Percentiles rank a stretch among this genome's conserved stretches.
phyloP scores from a whole-genome alignment of 1,284 basidiomycete species.

The Trichosporon sp. region DNA sequence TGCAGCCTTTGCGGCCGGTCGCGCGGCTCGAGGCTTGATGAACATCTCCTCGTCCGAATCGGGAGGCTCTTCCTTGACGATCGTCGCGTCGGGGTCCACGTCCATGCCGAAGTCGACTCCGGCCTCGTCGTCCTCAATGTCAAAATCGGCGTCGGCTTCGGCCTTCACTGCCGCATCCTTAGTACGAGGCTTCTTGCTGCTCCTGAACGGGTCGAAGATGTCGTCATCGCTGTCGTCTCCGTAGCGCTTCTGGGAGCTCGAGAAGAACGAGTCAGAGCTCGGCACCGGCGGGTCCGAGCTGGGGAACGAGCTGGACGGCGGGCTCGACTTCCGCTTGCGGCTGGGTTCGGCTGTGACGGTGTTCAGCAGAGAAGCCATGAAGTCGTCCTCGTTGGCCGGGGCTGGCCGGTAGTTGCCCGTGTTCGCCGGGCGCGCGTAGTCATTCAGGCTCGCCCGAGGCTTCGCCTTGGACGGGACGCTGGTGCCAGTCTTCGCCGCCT shows the following conservation, averaged over 20 bases:
- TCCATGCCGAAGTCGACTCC: conserved; percentile 23
- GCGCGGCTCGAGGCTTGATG: conserved; percentile 19
- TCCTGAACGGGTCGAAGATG: conserved; percentile 30
- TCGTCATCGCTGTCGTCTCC: conserved; percentile 50
- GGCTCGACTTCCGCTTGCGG: conserved; percentile 70
- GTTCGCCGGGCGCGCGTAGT: conserved; percentile 52
- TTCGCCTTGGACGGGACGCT: conserved; percentile 46
- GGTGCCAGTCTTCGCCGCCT: conserved; percentile 23
- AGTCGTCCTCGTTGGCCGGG: conserved; percentile 74
- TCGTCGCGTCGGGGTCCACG: conserved; percentile 30
- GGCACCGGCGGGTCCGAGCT: conserved; percentile 37
- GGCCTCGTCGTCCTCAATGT: conserved; percentile 18
- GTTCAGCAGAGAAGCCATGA: conserved; percentile 71
- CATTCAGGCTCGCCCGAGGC: conserved; percentile 47
- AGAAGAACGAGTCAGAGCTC: conserved; percentile 52
- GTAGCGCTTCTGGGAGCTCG: conserved; percentile 28
- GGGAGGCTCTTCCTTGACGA: conserved; percentile 50
- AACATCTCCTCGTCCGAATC: conserved; percentile 43
- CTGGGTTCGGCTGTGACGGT: conserved; percentile 33
- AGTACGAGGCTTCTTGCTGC: conserved; percentile 42
- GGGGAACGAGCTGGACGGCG: conserved; percentile 43
- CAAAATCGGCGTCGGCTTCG: conserved; percentile 23
- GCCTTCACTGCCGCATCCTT: conserved; percentile 39
- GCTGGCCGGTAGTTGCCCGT: conserved; percentile 70
- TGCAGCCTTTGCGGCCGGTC: conserved; percentile 22